These are phyloP conservation scores for Dactylellina leptospora DNA, from an alignment of 2,329 filamentous ascomycete species.

Conservation along the genomic window DNA sequence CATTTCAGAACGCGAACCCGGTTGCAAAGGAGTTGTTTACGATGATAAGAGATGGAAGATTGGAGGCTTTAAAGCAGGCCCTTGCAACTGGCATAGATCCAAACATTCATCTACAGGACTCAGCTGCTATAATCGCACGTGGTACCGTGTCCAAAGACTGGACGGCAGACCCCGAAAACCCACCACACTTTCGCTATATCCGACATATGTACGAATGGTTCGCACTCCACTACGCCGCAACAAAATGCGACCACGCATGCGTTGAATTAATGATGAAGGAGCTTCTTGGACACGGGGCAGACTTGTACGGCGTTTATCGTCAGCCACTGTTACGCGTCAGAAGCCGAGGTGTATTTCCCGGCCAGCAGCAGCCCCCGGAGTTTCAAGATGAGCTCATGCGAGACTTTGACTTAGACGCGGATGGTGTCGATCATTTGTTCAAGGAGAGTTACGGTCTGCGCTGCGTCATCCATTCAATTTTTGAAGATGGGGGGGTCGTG, in stretches of 20 bases:
- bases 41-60: not conserved
- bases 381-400: not conserved
- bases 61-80: not conserved
- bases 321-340: not conserved
- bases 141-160: not conserved
- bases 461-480: slow-evolving; percentile 50
- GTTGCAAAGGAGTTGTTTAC: not conserved
- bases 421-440: not conserved
- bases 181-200: not conserved
- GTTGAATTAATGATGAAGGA: not conserved
- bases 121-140: not conserved
- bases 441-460: slow-evolving; percentile 26
- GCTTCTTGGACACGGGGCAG: not conserved
- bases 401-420: not conserved
- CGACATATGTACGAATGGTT: not conserved
- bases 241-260: not conserved
- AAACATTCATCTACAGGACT: not conserved
- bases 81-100: not conserved
- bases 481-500: slow-evolving; percentile 43
- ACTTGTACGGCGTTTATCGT: not conserved
- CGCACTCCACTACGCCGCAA: not conserved
- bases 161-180: not conserved
- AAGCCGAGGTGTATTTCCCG: not conserved
- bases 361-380: not conserved
- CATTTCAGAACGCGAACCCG: not conserved